A percentile compares a stretch with the other conserved stretches of the same genome.
Conservation (phyloP, 768 basidiomycete genomes). For the Boletus subparvulus region DNA sequence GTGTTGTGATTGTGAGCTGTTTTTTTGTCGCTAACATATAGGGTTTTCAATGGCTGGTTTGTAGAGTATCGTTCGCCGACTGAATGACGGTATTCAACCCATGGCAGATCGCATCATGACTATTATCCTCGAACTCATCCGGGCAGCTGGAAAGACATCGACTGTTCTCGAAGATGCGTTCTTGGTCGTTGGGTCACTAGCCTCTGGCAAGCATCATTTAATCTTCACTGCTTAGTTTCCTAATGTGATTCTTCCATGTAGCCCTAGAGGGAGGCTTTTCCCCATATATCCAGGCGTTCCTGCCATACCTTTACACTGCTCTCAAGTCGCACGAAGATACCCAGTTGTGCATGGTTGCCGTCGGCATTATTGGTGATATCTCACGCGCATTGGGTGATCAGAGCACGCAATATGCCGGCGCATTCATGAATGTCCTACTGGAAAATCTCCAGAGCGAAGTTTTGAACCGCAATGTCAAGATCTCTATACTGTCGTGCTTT, state of each 20-base stretch:
- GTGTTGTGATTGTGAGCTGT: slow-evolving; percentile 74
- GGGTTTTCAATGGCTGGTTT: slow-evolving; percentile 2
- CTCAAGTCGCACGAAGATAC: slow-evolving; percentile 93
- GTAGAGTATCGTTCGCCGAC: slow-evolving; percentile 83
- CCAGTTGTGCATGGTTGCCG: slow-evolving; percentile 91
- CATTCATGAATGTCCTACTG: slow-evolving; percentile 90
- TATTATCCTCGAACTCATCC: slow-evolving; percentile 78
- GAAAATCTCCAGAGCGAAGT: slow-evolving; percentile 90
- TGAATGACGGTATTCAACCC: slow-evolving; percentile 79
- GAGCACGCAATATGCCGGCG: slow-evolving; percentile 76
- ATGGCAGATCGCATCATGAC: slow-evolving; percentile 96
- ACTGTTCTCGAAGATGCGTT: slow-evolving; percentile 97
- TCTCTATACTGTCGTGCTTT: slow-evolving; percentile 92
- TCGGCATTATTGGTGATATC: slow-evolving; percentile 94
- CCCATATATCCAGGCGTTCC: slow-evolving; percentile 81
- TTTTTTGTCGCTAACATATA: not conserved
- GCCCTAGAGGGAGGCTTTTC: slow-evolving; percentile 78
- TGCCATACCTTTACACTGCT: slow-evolving; percentile 84
- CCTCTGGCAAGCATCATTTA: slow-evolving; percentile 50
- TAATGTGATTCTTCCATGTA: slow-evolving; percentile 21
- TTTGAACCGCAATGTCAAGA: slow-evolving; percentile 92
- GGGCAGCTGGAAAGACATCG: slow-evolving; percentile 86
- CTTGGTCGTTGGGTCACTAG: slow-evolving; percentile 86
- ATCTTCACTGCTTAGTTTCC: not conserved
- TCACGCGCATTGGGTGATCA: slow-evolving; percentile 91